These are phyloP conservation scores for Didymella sp. DNA, from an alignment of 2,329 filamentous ascomycete genomes.

Conservation along the genomic window DNA sequence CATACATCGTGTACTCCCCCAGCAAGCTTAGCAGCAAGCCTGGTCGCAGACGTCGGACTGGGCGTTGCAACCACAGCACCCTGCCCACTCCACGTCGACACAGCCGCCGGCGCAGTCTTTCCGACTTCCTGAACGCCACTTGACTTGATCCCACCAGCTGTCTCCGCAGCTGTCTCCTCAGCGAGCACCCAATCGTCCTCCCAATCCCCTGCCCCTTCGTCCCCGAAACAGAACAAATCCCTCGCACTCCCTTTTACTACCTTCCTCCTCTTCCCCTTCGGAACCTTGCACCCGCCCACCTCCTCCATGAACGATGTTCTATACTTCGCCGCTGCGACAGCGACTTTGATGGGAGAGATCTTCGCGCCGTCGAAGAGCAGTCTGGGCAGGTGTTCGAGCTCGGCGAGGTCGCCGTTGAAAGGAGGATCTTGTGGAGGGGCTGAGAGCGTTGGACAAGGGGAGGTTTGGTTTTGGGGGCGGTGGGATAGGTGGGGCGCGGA, in stretches of 20 bases:
- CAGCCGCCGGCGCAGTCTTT: too few species aligned
- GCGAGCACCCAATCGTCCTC: conserved; percentile 31
- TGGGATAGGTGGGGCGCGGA: conserved; percentile 49
- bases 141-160: too few species aligned
- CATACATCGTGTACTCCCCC: not conserved
- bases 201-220: conserved; percentile 44
- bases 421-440: conserved; percentile 56
- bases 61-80: too few species aligned
- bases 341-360: conserved; percentile 53
- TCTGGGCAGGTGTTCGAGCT: conserved; percentile 61
- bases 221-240: conserved; percentile 71
- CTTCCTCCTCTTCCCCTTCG: conserved; percentile 44
- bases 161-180: not conserved
- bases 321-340: conserved; percentile 60
- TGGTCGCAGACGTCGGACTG: not conserved
- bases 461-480: conserved; percentile 27
- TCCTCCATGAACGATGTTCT: conserved; percentile 65
- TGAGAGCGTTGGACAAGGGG: conserved; percentile 57
- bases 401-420: conserved; percentile 57
- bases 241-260: conserved; percentile 53
- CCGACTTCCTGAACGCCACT: too few species aligned
- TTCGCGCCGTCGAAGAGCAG: conserved; percentile 69
- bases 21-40: not conserved
- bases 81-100: too few species aligned
- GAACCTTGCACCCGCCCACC: conserved; percentile 70